A percentile compares a stretch with the other conserved stretches of the same genome.
phyloP scores from a whole-genome alignment of 768 basidiomycete species.

The Antrodiella citrinella region DNA sequence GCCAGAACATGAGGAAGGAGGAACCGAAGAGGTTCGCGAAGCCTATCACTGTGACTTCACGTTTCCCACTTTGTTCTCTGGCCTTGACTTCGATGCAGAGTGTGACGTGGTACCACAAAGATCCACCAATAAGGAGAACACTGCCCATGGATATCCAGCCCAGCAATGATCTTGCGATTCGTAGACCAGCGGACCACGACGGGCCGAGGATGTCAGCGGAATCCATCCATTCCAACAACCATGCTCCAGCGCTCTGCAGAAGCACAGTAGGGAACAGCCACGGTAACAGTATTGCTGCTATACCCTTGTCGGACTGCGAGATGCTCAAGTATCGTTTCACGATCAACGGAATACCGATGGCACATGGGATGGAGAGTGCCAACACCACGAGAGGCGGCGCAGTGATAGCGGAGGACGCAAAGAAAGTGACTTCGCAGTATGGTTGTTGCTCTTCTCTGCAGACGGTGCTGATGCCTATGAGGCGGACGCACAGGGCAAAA shows the following conservation, averaged over 20 bases:
- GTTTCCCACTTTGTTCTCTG: constrained; percentile 15
- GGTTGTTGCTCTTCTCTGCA: constrained; percentile 95
- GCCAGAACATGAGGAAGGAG: constrained; percentile 79
- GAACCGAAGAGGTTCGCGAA: constrained; percentile 89
- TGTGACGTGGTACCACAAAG: constrained; percentile 67
- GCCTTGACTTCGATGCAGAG: constrained; percentile 59
- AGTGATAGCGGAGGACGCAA: constrained; percentile 60
- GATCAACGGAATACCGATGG: constrained; percentile 47
- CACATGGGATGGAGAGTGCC: constrained; percentile 45
- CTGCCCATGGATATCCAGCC: constrained; percentile 49
- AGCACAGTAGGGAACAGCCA: constrained; percentile 52
- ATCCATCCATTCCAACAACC: constrained; percentile 80
- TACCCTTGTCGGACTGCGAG: constrained; percentile 67
- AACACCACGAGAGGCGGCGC: constrained; percentile 56
- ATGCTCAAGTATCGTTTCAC: constrained; percentile 51
- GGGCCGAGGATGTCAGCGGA: constrained; percentile 38
- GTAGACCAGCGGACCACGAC: constrained; percentile 36
- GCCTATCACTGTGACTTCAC: constrained; percentile 59
- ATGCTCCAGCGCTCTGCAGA: constrained; percentile 52
- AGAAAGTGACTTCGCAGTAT: constrained; percentile 87
- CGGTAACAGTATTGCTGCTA: constrained; percentile 58
- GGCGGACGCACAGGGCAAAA: constrained; percentile 58
- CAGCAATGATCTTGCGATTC: constrained; percentile 48
- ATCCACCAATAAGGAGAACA: constrained; percentile 43
- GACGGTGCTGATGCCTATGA: constrained; percentile 77